These are phyloP conservation scores for Hygrophila difformis DNA, from an alignment of 257 asterid species.

Conservation along the genomic window DNA sequence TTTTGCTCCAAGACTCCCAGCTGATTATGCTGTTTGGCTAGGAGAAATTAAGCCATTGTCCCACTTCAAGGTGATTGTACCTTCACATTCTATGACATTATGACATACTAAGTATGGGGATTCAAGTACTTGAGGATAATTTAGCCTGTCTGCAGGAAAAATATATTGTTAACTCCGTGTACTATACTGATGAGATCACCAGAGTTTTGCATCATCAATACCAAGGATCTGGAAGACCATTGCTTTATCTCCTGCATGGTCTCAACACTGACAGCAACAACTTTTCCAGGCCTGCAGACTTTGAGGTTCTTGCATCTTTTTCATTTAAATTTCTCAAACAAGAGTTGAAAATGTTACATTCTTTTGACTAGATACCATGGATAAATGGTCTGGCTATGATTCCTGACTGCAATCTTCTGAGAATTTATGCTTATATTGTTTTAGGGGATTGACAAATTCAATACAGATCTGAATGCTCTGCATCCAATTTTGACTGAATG, in stretches of 20 bases:
- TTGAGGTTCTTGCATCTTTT: constrained; percentile 46
- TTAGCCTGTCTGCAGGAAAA: constrained; percentile 51
- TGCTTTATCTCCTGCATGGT: constrained; percentile 84
- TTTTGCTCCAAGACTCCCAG: constrained; percentile 83
- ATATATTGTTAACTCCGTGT: constrained; percentile 54
- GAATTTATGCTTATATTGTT: constrained; percentile 15
- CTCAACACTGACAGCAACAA: constrained; percentile 84
- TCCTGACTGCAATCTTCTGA: constrained; percentile 8
- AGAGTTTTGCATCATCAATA: constrained; percentile 47
- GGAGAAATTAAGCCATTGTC: constrained; percentile 76
- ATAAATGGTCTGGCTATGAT: background rate
- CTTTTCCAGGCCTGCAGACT: constrained; percentile 75
- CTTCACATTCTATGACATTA: too few species aligned
- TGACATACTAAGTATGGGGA: background rate
- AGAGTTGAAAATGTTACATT: constrained; percentile 7
- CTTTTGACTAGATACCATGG: background rate
- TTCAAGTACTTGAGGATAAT: constrained; percentile 9
- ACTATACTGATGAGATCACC: constrained; percentile 68
- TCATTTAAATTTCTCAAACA: constrained; percentile 10
- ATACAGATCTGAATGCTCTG: constrained; percentile 51
- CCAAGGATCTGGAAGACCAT: constrained; percentile 61
- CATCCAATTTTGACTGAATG: constrained; percentile 95
- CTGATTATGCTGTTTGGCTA: constrained; percentile 90
- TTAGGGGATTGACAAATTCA: constrained; percentile 79
- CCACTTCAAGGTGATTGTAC: constrained; percentile 62